Conservation (phyloP, 768 basidiomycete genomes). For the Pleurotus platypus region DNA sequence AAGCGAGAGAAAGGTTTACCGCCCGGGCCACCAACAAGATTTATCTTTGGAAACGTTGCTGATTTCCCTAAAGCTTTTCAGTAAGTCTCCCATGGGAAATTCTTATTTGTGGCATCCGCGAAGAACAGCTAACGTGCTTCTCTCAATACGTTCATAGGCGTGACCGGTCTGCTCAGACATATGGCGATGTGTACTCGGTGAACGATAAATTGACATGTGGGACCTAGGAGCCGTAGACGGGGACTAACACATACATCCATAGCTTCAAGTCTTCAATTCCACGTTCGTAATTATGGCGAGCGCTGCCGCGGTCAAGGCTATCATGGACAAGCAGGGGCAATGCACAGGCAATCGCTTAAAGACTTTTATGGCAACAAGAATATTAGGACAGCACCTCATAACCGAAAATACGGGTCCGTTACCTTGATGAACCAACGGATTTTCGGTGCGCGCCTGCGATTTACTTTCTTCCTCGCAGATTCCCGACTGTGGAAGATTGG, state of each 20-base stretch:
- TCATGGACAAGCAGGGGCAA: conserved; percentile 22
- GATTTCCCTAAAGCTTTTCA: conserved; percentile 13
- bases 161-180: conserved; percentile 12
- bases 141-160: conserved; percentile 3
- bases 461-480: not conserved
- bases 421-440: not conserved
- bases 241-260: not conserved
- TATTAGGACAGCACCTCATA: not conserved
- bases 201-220: not conserved
- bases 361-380: conserved; percentile 13
- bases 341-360: conserved; percentile 20
- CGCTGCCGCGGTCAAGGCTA: conserved; percentile 17
- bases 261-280: conserved; percentile 18
- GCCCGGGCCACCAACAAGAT: conserved; percentile 20
- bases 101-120: not conserved
- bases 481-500: conserved; percentile 11
- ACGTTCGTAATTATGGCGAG: conserved; percentile 21
- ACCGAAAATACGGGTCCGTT: conserved; percentile 4
- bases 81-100: not conserved
- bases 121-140: too few relatives aligned
- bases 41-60: conserved; percentile 16
- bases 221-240: not conserved
- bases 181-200: conserved; percentile 15
- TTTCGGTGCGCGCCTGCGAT: not conserved
- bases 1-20: conserved; percentile 14